Evolutionary conservation across 345 rosid genomes (phyloP), one percentile per base, ranked within the genome.

Genomic region (Arabidopsis suecica): DNA sequence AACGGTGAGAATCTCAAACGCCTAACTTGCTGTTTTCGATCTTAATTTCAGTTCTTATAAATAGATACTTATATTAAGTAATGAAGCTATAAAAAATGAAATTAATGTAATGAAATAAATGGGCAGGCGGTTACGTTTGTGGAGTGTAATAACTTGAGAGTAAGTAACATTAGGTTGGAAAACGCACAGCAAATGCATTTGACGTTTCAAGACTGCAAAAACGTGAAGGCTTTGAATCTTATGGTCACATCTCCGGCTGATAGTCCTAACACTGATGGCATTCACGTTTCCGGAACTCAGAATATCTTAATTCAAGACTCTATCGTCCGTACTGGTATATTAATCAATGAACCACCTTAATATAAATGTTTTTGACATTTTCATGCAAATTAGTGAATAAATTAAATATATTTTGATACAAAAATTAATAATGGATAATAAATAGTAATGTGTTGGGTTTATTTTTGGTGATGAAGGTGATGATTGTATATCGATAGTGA

Each of bases 221-320:
- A 91, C 51, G 97, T 90, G 0, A 76, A 70, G 54, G 95, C 86
- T 23, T 68, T 72, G 65, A 80, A 86, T 55, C 86, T 94, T 45
- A 28, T 54, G 37, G 86, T 94, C 20, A 78, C 63, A 8, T 86
- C 97, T 20, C 97, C 99, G 0, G 88, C 65, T 7, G 49, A 84
- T 4, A 95, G 99, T 75, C 99, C 97, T 9, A 95, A 95, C 74
- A 94, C 98, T 0, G 98, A 94, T 57, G 98, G 98, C 0, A 88
- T 94, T 71, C 97, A 94, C 65, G 90, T 95, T 45, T 81, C 84
- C 1, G 86, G 71, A 42, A 84, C 97, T 40, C 79, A 77, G n/a
- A 87, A 87, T 75, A 81, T 95, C 69, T 78, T 78, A 8, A 92
- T 95, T 32, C 62, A 61, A 47, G 84, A 88, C 40, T 84, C 83